These are phyloP conservation scores for Pythium grandisporangium DNA, from an alignment of 352 stramenopile species.

Conservation along the genomic window DNA sequence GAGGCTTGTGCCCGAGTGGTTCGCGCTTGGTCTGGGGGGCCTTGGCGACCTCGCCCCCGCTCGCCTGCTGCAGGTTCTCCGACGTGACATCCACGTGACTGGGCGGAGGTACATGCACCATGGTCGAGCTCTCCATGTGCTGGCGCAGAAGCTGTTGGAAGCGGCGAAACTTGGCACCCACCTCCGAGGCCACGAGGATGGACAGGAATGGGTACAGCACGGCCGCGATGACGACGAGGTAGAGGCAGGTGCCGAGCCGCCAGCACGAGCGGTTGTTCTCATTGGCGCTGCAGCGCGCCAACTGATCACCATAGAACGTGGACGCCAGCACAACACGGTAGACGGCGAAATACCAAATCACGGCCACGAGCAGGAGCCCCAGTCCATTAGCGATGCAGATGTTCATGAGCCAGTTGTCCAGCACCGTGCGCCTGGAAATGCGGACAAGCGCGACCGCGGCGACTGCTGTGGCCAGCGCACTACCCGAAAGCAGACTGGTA, in stretches of 20 bases:
- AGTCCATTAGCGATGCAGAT: slow-evolving; percentile 57
- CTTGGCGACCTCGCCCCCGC: too few species aligned
- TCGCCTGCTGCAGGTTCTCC: too few species aligned
- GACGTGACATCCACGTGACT: too few species aligned
- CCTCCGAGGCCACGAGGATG: slow-evolving; percentile 47
- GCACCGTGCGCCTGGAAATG: slow-evolving; percentile 42
- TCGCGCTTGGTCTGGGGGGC: too few species aligned
- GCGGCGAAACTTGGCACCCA: slow-evolving; percentile 48
- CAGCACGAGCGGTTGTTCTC: slow-evolving; percentile 46
- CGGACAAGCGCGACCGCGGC: slow-evolving; percentile 44
- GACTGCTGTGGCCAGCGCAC: slow-evolving; percentile 29
- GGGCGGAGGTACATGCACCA: slow-evolving; percentile 32
- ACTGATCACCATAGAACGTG: slow-evolving; percentile 79
- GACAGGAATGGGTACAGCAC: slow-evolving; percentile 52
- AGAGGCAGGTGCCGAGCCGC: slow-evolving; percentile 55
- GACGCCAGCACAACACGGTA: slow-evolving; percentile 51
- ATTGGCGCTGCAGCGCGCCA: slow-evolving; percentile 59
- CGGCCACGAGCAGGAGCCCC: slow-evolving; percentile 25
- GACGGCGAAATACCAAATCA: slow-evolving; percentile 64
- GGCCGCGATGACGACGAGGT: slow-evolving; percentile 35
- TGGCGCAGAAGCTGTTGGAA: slow-evolving; percentile 31
- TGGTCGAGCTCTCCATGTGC: slow-evolving; percentile 40
- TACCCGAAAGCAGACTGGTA: slow-evolving; percentile 41
- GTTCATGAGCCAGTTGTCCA: slow-evolving; percentile 64
- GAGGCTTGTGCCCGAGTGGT: too few species aligned